Evolutionary conservation across 306 rosid genomes (phyloP).

Genomic region (Fragaria vesca): DNA sequence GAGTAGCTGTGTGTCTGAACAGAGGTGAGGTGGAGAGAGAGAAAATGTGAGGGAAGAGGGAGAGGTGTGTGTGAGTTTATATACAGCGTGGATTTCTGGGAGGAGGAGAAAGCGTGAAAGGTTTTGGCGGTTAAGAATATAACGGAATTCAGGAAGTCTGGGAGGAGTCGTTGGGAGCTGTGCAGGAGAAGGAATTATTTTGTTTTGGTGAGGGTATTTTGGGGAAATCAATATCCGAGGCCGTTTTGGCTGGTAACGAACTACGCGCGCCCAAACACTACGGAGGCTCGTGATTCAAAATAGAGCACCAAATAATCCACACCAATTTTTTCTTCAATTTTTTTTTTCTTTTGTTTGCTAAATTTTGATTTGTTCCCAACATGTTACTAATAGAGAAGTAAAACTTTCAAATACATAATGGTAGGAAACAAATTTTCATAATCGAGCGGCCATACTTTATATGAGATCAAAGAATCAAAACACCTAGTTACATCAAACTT

Average conservation of each 20-base stretch:
- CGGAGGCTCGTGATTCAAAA: neutral
- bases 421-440: no score
- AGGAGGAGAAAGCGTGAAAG: neutral
- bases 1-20: neutral
- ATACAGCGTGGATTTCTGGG: neutral
- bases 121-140: slow-evolving; percentile 6
- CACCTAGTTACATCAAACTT: no score
- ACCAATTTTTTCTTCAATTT: neutral
- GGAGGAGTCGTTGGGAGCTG: neutral
- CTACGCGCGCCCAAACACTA: neutral
- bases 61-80: neutral
- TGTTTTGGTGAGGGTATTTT: neutral
- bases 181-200: neutral
- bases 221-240: neutral
- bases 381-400: no score
- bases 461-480: no score
- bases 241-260: neutral
- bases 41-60: neutral
- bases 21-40: neutral
- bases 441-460: no score
- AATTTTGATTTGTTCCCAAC: no score
- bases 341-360: no score
- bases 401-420: no score
- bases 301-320: neutral
- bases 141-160: neutral